A percentile compares a stretch with the other conserved stretches of the same genome.
These are phyloP conservation scores for Leccinum proliferum DNA, from an alignment of 1,284 basidiomycete species.

Conservation along the genomic window DNA sequence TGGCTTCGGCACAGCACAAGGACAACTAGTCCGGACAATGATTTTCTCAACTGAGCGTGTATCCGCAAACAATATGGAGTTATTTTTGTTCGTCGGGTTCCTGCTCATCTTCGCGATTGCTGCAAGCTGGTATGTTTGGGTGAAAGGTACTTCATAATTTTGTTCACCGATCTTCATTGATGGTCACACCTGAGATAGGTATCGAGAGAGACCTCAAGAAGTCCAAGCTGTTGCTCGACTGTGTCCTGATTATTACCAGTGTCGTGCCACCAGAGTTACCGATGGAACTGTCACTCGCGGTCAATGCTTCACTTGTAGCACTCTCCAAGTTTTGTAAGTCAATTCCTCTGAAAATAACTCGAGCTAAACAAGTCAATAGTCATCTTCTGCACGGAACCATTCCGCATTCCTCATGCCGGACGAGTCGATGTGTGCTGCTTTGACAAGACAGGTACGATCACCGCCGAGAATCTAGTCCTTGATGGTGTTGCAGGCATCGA, in stretches of 20 bases:
- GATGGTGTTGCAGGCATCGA: conserved; percentile 88
- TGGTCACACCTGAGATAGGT: conserved; percentile 33
- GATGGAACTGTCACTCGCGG: conserved; percentile 93
- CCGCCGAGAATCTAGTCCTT: conserved; percentile 90
- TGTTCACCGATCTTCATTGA: neutral
- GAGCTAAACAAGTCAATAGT: conserved; percentile 41
- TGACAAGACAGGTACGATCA: conserved; percentile 97
- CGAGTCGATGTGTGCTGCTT: conserved; percentile 96
- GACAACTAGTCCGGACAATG: conserved; percentile 95
- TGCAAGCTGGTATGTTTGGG: conserved; percentile 95
- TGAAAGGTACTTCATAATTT: conserved; percentile 58
- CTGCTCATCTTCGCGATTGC: conserved; percentile 94
- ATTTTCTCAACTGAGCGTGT: conserved; percentile 95
- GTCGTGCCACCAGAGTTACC: conserved; percentile 95
- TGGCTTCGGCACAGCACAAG: conserved; percentile 96
- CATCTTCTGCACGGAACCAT: conserved; percentile 97
- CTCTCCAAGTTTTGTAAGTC: conserved; percentile 81
- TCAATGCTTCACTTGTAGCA: conserved; percentile 91
- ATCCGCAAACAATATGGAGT: conserved; percentile 90
- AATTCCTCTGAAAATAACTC: neutral
- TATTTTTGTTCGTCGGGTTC: conserved; percentile 85
- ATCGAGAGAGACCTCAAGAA: conserved; percentile 89
- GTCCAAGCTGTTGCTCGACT: conserved; percentile 89
- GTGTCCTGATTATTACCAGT: conserved; percentile 91
- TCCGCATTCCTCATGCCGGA: conserved; percentile 92